Percentiles rank a stretch among this genome's conserved stretches.
phyloP scores from a whole-genome alignment of 164 flowering plant genomes.

The Aristolochia californica region DNA sequence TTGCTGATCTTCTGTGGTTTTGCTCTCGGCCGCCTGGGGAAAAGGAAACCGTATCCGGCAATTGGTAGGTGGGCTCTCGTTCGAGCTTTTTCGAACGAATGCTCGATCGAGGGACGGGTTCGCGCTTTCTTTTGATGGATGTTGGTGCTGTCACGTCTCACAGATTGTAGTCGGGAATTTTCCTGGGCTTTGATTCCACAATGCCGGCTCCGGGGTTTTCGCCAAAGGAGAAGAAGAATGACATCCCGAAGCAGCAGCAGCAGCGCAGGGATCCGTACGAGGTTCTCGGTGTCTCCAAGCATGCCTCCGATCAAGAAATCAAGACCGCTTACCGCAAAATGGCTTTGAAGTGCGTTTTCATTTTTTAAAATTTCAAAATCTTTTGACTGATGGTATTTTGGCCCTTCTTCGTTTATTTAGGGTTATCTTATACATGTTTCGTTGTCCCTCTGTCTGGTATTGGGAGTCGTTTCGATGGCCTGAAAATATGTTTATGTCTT shows the following conservation, averaged over 20 bases:
- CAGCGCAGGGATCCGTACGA: conserved; percentile 74
- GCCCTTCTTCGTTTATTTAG: background rate
- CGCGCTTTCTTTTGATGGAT: background rate
- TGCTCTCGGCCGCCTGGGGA: no score
- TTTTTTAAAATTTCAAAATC: background rate
- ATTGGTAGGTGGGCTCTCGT: no score
- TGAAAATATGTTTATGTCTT: no score
- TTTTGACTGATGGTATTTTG: background rate
- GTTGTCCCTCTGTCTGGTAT: no score
- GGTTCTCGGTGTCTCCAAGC: conserved; percentile 61
- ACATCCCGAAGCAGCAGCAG: conserved; percentile 29
- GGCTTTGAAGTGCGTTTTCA: conserved; percentile 66
- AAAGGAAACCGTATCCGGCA: no score
- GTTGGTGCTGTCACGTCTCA: background rate
- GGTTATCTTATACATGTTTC: background rate
- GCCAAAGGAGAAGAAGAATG: conserved; percentile 45
- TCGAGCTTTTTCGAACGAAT: no score
- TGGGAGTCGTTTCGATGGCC: no score
- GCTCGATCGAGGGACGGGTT: background rate
- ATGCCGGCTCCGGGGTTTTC: conserved; percentile 41
- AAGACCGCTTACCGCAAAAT: conserved; percentile 78
- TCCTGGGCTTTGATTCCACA: conserved; percentile 1
- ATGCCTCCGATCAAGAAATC: conserved; percentile 80
- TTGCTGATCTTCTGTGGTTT: no score
- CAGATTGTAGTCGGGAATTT: no score